phyloP scores from a whole-genome alignment of 2,329 filamentous ascomycete genomes.

The Dendrostoma leiphaemia region DNA sequence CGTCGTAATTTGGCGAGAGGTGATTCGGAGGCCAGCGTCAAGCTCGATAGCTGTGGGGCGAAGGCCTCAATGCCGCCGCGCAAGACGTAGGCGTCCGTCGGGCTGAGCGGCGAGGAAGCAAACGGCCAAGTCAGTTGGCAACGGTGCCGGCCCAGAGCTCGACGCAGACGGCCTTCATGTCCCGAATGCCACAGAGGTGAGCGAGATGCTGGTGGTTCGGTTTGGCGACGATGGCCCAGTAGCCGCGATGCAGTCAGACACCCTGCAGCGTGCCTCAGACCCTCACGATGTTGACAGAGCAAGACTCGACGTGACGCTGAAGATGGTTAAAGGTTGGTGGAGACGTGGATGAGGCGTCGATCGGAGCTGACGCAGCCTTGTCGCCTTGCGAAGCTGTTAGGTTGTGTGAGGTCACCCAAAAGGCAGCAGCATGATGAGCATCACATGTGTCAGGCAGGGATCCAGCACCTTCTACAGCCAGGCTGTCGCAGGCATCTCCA shows the following conservation, averaged over 20 bases:
- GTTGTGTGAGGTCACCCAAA: slow-evolving; percentile 4
- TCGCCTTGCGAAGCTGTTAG: no score
- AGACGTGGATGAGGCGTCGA: slow-evolving; percentile 2
- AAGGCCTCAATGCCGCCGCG: no score
- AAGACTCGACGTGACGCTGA: neutral
- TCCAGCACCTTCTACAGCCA: no score
- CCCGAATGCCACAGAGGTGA: neutral
- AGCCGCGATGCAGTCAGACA: no score
- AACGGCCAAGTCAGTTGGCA: neutral
- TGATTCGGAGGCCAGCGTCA: no score
- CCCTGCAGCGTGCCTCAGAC: no score
- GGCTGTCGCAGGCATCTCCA: no score
- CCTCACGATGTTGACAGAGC: neutral
- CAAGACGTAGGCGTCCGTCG: neutral
- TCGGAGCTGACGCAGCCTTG: slow-evolving; percentile 16
- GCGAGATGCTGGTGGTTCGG: neutral
- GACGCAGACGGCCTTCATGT: neutral
- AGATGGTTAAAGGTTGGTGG: neutral
- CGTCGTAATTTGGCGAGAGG: no score
- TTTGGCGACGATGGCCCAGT: no score
- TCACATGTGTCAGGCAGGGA: neutral
- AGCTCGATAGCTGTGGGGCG: no score
- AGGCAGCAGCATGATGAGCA: neutral
- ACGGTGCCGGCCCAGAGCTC: neutral
- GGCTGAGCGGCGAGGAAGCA: neutral